These are phyloP conservation scores for Aspergillus pseudotamarii DNA, from an alignment of 2,329 filamentous ascomycete genomes.

Conservation along the genomic window DNA sequence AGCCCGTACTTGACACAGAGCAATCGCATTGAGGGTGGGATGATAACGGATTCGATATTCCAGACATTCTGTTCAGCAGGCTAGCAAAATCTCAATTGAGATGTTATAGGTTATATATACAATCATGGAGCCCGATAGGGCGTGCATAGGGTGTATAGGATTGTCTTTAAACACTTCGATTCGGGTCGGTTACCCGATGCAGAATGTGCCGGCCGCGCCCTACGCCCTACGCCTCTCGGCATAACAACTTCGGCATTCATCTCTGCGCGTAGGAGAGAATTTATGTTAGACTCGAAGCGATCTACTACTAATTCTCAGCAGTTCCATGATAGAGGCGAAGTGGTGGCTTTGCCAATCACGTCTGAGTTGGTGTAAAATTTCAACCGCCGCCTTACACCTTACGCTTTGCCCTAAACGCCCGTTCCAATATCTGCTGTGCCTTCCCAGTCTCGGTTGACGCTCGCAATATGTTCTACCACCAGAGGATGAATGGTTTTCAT, in stretches of 20 bases:
- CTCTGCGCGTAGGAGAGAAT: neutral
- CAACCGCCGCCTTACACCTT: neutral
- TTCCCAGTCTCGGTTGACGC: neutral
- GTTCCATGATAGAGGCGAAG: neutral
- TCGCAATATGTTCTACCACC: neutral
- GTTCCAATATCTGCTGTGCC: no score
- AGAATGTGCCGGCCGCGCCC: neutral
- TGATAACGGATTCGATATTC: neutral
- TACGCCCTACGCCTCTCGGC: neutral
- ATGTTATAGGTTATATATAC: neutral
- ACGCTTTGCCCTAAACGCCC: neutral
- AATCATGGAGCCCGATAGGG: neutral
- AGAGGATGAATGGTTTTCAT: neutral
- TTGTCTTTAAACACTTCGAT: neutral
- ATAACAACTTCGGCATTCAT: neutral
- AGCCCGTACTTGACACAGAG: neutral
- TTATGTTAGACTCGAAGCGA: neutral
- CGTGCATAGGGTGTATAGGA: neutral
- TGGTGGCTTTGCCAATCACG: neutral
- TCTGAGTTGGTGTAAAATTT: neutral
- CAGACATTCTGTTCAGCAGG: neutral
- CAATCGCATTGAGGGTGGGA: neutral
- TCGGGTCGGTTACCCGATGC: neutral
- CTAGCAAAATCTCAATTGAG: no score
- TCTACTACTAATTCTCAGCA: neutral